Percentiles rank a stretch among this genome's conserved stretches.
These are phyloP conservation scores for Ramularia collo-cygni DNA, from an alignment of 2,329 filamentous ascomycete species.

Conservation along the genomic window DNA sequence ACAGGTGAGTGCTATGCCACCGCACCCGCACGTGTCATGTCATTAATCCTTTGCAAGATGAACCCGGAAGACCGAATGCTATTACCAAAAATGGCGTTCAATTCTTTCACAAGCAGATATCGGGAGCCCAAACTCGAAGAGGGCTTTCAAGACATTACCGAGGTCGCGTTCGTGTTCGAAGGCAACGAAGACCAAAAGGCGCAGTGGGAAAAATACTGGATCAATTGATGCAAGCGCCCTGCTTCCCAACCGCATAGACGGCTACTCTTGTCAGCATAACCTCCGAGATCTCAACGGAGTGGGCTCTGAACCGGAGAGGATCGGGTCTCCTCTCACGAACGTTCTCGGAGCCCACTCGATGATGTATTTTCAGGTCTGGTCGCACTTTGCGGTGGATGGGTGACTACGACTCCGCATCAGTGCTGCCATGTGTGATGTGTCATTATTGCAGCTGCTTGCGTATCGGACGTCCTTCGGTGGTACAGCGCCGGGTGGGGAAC, in stretches of 20 bases:
- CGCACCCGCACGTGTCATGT: neutral
- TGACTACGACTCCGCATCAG: no score
- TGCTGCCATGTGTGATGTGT: no score
- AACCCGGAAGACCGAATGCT: constrained; percentile 74
- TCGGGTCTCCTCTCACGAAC: neutral
- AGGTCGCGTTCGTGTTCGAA: constrained; percentile 56
- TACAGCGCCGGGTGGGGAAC: no score
- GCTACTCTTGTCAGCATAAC: no score
- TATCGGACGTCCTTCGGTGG: no score
- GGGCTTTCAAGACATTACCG: constrained; percentile 74
- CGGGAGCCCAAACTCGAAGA: constrained; percentile 65
- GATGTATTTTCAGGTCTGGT: no score
- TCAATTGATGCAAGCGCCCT: constrained; percentile 20
- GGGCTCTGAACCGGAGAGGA: no score
- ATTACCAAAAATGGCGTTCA: constrained; percentile 76
- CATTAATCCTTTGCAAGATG: constrained; percentile 41
- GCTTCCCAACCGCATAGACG: neutral
- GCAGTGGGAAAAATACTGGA: constrained; percentile 74
- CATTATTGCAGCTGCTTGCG: no score
- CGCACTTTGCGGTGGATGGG: no score
- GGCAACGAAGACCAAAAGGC: constrained; percentile 61
- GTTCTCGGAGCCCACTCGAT: neutral
- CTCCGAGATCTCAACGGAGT: no score
- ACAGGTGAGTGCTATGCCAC: constrained; percentile 19
- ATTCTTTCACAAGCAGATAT: constrained; percentile 65